A percentile compares a stretch with the other conserved stretches of the same genome.
These are phyloP conservation scores for Novymonas esmeraldas DNA, from an alignment of 208 protist genomes.

Conservation along the genomic window DNA sequence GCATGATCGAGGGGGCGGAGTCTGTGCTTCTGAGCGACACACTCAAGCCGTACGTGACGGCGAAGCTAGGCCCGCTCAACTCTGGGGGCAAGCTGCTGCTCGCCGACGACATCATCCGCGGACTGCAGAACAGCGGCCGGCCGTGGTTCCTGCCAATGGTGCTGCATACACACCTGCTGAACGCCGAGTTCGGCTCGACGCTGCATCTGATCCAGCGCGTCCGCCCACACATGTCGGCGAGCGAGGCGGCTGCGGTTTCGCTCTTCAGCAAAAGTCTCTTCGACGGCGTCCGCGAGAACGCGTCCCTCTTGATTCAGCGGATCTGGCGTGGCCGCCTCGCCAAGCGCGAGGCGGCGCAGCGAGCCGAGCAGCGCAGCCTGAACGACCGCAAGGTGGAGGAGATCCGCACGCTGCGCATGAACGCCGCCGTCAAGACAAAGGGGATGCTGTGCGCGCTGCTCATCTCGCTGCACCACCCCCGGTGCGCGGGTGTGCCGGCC, in stretches of 20 bases:
- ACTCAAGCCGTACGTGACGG: conserved; percentile 68
- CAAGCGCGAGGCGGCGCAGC: conserved; percentile 35
- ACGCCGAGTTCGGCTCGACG: conserved; percentile 77
- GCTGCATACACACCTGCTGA: conserved; percentile 78
- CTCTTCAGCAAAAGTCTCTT: conserved; percentile 73
- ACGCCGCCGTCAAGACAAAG: conserved; percentile 72
- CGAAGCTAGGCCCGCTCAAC: conserved; percentile 72
- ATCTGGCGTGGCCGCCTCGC: conserved; percentile 73
- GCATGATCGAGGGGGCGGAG: conserved; percentile 83
- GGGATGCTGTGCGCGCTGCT: conserved; percentile 67
- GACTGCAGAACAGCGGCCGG: conserved; percentile 64
- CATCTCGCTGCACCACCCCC: conserved; percentile 64
- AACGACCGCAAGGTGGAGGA: conserved; percentile 80
- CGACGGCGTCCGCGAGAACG: conserved; percentile 63
- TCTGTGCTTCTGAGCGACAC: conserved; percentile 73
- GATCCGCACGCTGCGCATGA: conserved; percentile 68
- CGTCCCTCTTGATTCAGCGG: conserved; percentile 78
- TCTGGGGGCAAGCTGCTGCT: conserved; percentile 32
- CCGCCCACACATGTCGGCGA: conserved; percentile 46
- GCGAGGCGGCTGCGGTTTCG: conserved; percentile 73
- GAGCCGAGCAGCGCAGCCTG: conserved; percentile 43
- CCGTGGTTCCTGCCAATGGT: conserved; percentile 79
- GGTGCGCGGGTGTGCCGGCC: conserved; percentile 46
- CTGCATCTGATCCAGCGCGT: conserved; percentile 83
- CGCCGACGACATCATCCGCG: conserved; percentile 67